phyloP scores from a whole-genome alignment of 2,329 filamentous ascomycete genomes.

The Verticillium albo-atrum region DNA sequence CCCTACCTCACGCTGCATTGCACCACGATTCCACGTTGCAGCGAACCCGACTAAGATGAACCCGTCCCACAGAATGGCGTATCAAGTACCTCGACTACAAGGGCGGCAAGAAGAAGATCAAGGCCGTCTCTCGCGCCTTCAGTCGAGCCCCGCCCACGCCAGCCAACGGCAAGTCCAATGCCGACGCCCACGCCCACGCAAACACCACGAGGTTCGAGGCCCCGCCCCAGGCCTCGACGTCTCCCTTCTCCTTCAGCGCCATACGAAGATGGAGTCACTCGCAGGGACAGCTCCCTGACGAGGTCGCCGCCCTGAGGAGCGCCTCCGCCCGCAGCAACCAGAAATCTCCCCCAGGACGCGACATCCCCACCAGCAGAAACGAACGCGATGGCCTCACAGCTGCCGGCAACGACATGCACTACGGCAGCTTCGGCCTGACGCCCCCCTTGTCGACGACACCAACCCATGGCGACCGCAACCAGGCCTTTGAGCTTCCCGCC shows the following conservation, averaged over 20 bases:
- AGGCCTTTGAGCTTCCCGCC: conserved; percentile 47
- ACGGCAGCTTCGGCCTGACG: conserved; percentile 49
- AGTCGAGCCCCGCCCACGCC: conserved; percentile 55
- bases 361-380: conserved; percentile 2
- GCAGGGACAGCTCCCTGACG: not conserved
- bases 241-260: not conserved
- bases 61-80: conserved; percentile 65
- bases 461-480: conserved; percentile 16
- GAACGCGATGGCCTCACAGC: conserved; percentile 38
- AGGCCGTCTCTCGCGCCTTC: conserved; percentile 71
- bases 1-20: not conserved
- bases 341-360: not conserved
- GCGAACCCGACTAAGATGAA: conserved; percentile 1
- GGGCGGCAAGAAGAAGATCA: conserved; percentile 90
- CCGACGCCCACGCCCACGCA: not conserved
- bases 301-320: not conserved
- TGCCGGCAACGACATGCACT: conserved; percentile 35
- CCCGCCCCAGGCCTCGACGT: not conserved
- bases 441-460: conserved; percentile 25
- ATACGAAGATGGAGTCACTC: not conserved
- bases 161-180: not conserved
- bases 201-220: not conserved
- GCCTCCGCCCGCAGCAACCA: not conserved
- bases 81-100: conserved; percentile 95
- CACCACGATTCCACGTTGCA: not conserved